These are phyloP conservation scores for Trichoderma polysporum DNA, from an alignment of 2,329 filamentous ascomycete genomes.

Conservation along the genomic window DNA sequence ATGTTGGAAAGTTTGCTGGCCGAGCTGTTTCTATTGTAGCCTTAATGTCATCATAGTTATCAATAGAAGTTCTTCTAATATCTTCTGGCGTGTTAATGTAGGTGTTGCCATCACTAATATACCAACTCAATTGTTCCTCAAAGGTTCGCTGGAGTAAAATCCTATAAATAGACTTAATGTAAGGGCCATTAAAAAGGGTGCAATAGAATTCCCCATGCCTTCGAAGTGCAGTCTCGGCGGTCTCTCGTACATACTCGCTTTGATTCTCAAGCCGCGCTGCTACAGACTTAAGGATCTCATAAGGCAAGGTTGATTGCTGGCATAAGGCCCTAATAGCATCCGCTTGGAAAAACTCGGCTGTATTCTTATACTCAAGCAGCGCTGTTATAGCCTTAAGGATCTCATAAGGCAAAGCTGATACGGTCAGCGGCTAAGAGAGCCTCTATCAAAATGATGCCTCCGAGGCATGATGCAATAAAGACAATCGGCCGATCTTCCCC, in stretches of 20 bases:
- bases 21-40: neutral
- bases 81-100: neutral
- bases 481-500: constrained; percentile 28
- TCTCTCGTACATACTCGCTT: neutral
- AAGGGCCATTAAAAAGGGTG: neutral
- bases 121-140: neutral
- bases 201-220: neutral
- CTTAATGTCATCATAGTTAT: neutral
- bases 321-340: neutral
- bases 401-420: neutral
- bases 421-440: constrained; percentile 27
- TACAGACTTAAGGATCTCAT: neutral
- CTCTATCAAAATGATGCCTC: constrained; percentile 33
- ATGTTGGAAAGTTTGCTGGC: neutral
- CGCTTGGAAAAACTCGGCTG: neutral
- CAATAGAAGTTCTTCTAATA: neutral
- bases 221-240: neutral
- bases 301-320: neutral
- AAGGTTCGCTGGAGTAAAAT: neutral
- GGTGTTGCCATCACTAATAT: neutral
- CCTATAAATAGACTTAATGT: neutral
- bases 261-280: neutral
- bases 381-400: neutral
- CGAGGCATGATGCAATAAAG: constrained; percentile 38
- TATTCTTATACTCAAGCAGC: neutral